Evolutionary conservation across 305 asterid species (phyloP), one percentile per base, ranked within the genome.

Genomic region (Rubia peregrina): DNA sequence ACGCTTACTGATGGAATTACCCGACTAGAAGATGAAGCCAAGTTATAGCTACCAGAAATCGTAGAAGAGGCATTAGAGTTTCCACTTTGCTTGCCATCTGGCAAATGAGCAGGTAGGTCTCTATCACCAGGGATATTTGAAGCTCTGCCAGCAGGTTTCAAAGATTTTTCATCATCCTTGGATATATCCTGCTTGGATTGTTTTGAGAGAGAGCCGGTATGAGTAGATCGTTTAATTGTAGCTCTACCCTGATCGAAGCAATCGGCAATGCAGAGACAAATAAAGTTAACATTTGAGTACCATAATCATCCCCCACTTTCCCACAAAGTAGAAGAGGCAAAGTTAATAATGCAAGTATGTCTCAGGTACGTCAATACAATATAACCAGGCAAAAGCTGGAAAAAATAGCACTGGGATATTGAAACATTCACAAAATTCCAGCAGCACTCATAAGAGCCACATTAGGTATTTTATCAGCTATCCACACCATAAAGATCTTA

Each of bases 101-200:
- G 69, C 62, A 71, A 56, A 74, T 71, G 79, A 59, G 66, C 44
- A 65, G 71, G 63, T 19, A 69, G 72, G 72, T 78, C 74, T 68
- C 65, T 77, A 71, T 73, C 76, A 81, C 78, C 84, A 68, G 85
- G 78, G 75, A 85, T 73, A 75, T 80, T 81, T 73, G 90, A 78
- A 73, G 79, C 61, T 80, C 90, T 82, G 69, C 83, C 89, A 71
- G 79, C 79, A 42, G 79, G 76, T 84, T 90, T 95, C 49, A 83
- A 83, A 64, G 92, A 76, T 76, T 85, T 89, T 68, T 81, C 85
- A 65, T 95, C 97, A 74, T 92, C 97, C 85, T 86, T 92, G 64
- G 81, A 75, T 72, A 43, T 65, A 78, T 94, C 99, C 75, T 74
- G 88, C 86, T 89, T 93, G 61, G 81, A 71, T 82, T 89, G 98